phyloP scores from a whole-genome alignment of 805 yeast genomes.

The Torulaspora quercuum region DNA sequence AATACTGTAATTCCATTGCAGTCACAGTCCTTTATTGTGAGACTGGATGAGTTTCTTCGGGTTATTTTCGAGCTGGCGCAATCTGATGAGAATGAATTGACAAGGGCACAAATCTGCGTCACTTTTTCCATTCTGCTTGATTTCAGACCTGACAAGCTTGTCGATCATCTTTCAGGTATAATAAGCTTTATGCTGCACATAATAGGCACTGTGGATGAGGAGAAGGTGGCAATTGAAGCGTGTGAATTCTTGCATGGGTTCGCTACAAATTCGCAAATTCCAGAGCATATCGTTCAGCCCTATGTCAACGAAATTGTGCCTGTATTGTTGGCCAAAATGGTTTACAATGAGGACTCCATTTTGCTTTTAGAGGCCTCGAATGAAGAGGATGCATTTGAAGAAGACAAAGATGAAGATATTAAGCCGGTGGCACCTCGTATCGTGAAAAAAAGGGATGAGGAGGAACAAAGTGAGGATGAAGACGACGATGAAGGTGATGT shows the following conservation, averaged over 20 bases:
- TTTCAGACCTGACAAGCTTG: slow-evolving; percentile 71
- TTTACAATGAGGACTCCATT: slow-evolving; percentile 78
- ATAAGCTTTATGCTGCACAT: slow-evolving; percentile 79
- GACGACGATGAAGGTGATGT: slow-evolving; percentile 68
- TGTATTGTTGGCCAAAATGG: slow-evolving; percentile 74
- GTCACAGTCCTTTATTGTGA: slow-evolving; percentile 59
- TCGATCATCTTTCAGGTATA: slow-evolving; percentile 82
- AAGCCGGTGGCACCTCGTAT: slow-evolving; percentile 74
- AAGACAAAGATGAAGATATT: slow-evolving; percentile 84
- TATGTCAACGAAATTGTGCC: slow-evolving; percentile 69
- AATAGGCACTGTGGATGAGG: slow-evolving; percentile 54
- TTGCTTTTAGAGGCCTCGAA: slow-evolving; percentile 54
- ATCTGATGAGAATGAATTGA: slow-evolving; percentile 50
- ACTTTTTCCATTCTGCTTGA: slow-evolving; percentile 71
- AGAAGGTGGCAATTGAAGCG: slow-evolving; percentile 82
- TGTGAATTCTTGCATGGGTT: slow-evolving; percentile 84
- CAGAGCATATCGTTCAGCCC: slow-evolving; percentile 51
- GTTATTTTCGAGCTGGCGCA: slow-evolving; percentile 68
- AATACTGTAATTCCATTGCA: slow-evolving; percentile 71
- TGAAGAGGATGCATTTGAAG: slow-evolving; percentile 70
- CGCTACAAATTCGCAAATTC: slow-evolving; percentile 56
- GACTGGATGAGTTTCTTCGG: slow-evolving; percentile 61
- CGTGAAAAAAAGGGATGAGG: slow-evolving; percentile 45
- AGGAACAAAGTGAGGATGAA: slow-evolving; percentile 57
- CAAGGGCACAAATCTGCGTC: slow-evolving; percentile 71